Evolutionary conservation across 2,329 filamentous ascomycete species (phyloP), one percentile per base, ranked within the genome.

Genomic region (Simplicillium aogashimaense): DNA sequence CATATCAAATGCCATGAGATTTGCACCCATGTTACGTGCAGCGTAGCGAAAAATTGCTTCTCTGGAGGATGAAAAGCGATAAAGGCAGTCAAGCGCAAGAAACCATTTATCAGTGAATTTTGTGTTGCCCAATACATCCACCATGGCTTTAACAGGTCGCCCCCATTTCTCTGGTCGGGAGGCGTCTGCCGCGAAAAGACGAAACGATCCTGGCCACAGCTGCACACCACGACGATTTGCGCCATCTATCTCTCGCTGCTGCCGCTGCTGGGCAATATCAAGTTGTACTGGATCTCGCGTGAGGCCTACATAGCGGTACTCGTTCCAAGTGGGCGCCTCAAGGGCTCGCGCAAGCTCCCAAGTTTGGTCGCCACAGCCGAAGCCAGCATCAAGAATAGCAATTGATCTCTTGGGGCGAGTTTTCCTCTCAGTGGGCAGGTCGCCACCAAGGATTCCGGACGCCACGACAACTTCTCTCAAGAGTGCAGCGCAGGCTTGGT

Each of bases 281-380:
- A 65, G 64, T 49, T 77, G 74, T 1, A 57, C 50, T 9, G 54
- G 49, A 35, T 73, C 64, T 3, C 74, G 51, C 0, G 72, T 77
- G 29, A 78, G 65, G 1, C 74, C 74, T 3, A 75, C 58, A 47
- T 78, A 78, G 28, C 55, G 57, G 40, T 69, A 61, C 12, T 48
- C 42, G 20, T 42, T 38, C 43, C 53, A 52, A 28, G 45, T 38
- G 3, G 39, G 39, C 3, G 47, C 32, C 14, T 47, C 38, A 4
- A 55, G 44, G 17, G 57, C 49, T 10, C 51, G 53, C 2, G 57
- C 61, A 17, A 76, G 47, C 41, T 69, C 64, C 15, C 70, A 51
- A 0, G 66, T 72, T 51, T 78, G 75, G 46, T 78, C 73, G 29
- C 75, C 75, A 45, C 75, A 79, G 9, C 75, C 74, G 44, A 76